Evolutionary conservation across 257 asterid genomes (phyloP).

Genomic region (Jaltomata sinuosa): DNA sequence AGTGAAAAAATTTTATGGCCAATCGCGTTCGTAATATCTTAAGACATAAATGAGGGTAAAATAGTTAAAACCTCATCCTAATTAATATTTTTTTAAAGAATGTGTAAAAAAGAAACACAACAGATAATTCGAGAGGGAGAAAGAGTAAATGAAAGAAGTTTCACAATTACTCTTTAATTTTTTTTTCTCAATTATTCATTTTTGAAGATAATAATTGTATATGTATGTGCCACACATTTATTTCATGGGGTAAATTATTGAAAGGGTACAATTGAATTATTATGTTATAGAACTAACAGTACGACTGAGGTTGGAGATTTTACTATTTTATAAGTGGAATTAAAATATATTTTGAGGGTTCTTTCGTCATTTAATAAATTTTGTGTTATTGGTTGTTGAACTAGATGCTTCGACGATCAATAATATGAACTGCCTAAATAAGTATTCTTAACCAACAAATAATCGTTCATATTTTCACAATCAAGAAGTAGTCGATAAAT

Average conservation of each 20-base stretch:
- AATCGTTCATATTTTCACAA: too few relatives aligned
- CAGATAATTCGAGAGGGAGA: not conserved
- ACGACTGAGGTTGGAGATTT: not conserved
- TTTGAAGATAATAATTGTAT: not conserved
- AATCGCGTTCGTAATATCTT: too few relatives aligned
- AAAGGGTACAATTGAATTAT: not conserved
- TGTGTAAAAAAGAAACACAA: not conserved
- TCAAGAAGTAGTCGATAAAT: too few relatives aligned
- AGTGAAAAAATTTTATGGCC: too few relatives aligned
- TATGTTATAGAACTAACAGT: not conserved
- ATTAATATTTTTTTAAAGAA: not conserved
- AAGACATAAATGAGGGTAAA: not conserved
- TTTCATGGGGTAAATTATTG: not conserved
- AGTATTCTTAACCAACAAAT: too few relatives aligned
- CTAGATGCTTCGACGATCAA: not conserved
- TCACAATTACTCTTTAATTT: not conserved
- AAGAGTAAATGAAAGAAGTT: not conserved
- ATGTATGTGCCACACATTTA: not conserved
- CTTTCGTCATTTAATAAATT: not conserved
- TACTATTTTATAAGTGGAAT: not conserved
- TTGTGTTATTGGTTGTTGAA: not conserved
- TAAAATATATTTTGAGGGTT: not conserved
- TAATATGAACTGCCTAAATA: not conserved
- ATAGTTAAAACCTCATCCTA: fast-evolving
- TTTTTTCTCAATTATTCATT: not conserved